phyloP scores from a whole-genome alignment of 768 basidiomycete genomes.

The Naematelia aurantialba region DNA sequence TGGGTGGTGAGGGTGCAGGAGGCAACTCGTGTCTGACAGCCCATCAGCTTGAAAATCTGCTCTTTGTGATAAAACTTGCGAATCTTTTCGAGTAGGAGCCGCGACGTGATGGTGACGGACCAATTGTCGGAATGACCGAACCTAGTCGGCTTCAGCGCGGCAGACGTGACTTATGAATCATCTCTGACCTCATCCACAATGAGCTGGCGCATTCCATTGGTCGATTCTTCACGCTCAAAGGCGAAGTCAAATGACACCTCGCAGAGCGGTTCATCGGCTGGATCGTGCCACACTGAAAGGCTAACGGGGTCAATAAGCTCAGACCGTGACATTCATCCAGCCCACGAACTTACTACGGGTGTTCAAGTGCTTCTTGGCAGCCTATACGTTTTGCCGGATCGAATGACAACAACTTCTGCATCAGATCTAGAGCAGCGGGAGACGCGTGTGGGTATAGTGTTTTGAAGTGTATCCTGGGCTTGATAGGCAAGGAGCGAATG shows the following conservation, averaged over 20 bases:
- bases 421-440: constrained; percentile 85
- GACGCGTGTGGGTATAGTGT: constrained; percentile 92
- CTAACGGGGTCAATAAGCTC: constrained; percentile 65
- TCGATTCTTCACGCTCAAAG: constrained; percentile 93
- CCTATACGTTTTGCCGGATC: constrained; percentile 95
- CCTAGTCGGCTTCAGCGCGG: constrained; percentile 4
- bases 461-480: constrained; percentile 86
- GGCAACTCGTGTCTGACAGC: constrained; percentile 33
- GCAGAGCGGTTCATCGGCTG: constrained; percentile 85
- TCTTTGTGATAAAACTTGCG: constrained; percentile 16
- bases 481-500: constrained; percentile 95
- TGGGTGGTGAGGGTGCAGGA: constrained; percentile 29
- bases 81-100: constrained; percentile 47
- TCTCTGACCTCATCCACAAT: constrained; percentile 82
- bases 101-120: constrained; percentile 79
- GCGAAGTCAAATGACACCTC: constrained; percentile 83
- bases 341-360: constrained; percentile 66
- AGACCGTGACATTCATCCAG: constrained; percentile 87
- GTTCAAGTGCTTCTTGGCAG: constrained; percentile 89
- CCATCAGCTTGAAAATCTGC: background rate
- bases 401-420: constrained; percentile 86
- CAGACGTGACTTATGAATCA: background rate
- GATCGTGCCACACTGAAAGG: constrained; percentile 89
- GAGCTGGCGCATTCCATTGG: constrained; percentile 93
- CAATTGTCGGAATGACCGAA: constrained; percentile 69